Evolutionary conservation across 2,329 filamentous ascomycete species (phyloP).

Genomic region (Stachybotrys echinatus): DNA sequence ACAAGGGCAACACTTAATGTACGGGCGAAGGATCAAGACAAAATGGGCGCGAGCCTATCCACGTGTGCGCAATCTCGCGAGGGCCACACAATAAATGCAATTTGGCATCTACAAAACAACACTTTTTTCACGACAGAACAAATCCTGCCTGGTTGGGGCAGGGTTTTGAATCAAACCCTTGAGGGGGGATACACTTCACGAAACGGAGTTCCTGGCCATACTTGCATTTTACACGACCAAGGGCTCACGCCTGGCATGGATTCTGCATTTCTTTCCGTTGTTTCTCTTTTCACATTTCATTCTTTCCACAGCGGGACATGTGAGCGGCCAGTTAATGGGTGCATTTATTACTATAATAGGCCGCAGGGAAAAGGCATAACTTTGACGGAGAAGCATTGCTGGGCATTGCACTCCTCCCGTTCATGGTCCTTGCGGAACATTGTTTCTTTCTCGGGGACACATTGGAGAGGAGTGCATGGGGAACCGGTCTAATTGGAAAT

Average conservation of each 20-base stretch:
- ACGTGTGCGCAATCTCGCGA: not conserved
- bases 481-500: constrained; percentile 16
- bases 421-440: no score
- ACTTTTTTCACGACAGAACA: no score
- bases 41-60: not conserved
- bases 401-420: constrained; percentile 15
- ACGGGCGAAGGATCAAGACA: not conserved
- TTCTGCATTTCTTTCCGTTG: not conserved
- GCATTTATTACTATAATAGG: constrained; percentile 16
- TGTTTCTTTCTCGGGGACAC: constrained; percentile 3
- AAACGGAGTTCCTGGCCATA: not conserved
- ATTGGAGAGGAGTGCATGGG: constrained; percentile 11
- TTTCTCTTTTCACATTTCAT: not conserved
- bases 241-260: not conserved
- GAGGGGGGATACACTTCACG: not conserved
- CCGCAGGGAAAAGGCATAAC: constrained; percentile 2
- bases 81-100: not conserved
- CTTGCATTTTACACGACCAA: constrained; percentile 9
- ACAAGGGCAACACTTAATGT: no score
- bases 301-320: constrained; percentile 14
- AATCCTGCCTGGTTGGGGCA: not conserved
- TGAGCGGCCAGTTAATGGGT: constrained; percentile 20
- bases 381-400: constrained; percentile 13
- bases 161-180: not conserved
- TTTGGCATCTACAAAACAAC: no score